Base-by-base conservation (phyloP, 148 eudicot species). In the Dianthus caryophyllus region DNA sequence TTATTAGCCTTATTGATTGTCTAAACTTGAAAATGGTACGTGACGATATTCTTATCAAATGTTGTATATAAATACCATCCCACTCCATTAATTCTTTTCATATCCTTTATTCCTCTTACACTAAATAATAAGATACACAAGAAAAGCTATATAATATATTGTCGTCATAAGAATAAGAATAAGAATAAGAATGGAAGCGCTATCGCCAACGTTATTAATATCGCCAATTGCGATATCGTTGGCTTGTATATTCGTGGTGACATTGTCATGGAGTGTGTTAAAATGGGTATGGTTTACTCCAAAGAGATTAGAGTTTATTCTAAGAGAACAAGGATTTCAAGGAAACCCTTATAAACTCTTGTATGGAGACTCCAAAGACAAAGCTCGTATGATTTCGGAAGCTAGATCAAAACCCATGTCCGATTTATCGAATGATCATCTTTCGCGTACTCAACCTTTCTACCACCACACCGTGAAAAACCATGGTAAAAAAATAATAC, bases 231-330 rank as follows among this genome's bases (percentile, higher is more conserved):
- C 33, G 6, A 29, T 69, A 50, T 43, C 75, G 6, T 12, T 72
- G 7, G 71, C 61, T 2, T 55, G 75, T 50, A 29, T 68, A 3
- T 2, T 22, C n/a, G 7, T 72, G 2, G 25, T 71, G 31, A 65
- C 63, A 16, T 51, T 65, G 25, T 61, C 46, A 12, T 70, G 75
- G 81, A 61, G 47, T 39, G 68, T 72, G 5, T 15, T 82, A 22
- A 65, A 72, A 9, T 84, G 84, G 88, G 67, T 82, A 10, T 82
- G 88, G 88, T 63, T 86, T 24, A n/a, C n/a, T n/a, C n/a, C n/a
- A n/a, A n/a, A n/a, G n/a, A n/a, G n/a, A n/a, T n/a, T n/a, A n/a
- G n/a, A 84, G 60, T 79, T 44, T 47, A 67, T 56, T 20, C 72
- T 86, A 1, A 69, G 81, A 69, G 56, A 78, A 15, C 87, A 84